These are phyloP conservation scores for Nissolia schottii DNA, from an alignment of 306 rosid species.

Conservation along the genomic window DNA sequence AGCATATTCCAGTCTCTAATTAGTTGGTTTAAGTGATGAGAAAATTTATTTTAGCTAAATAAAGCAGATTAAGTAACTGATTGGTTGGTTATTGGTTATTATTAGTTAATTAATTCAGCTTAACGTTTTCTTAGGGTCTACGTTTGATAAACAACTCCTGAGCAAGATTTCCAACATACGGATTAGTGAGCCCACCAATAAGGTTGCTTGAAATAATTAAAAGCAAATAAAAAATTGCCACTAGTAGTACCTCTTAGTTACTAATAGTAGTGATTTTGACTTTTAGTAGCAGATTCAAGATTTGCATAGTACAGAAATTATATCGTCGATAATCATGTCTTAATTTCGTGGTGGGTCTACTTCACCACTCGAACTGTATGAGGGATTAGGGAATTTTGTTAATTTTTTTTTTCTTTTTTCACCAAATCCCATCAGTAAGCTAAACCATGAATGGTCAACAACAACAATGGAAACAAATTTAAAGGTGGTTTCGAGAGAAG, in stretches of 20 bases:
- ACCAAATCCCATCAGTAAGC: background rate
- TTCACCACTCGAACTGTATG: background rate
- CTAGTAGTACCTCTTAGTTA: background rate
- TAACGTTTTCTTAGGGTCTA: conserved; percentile 46
- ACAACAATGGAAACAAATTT: background rate
- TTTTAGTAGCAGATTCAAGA: conserved; percentile 1
- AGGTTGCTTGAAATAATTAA: background rate
- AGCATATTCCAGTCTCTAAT: conserved; percentile 7
- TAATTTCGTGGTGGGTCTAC: conserved; percentile 4
- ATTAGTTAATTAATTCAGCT: background rate
- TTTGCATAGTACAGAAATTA: background rate
- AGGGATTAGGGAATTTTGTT: background rate
- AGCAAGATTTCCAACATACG: conserved; percentile 10
- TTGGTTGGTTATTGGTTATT: conserved; percentile 29
- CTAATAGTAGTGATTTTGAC: conserved; percentile 13
- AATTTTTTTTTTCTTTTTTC: background rate
- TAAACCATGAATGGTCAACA: background rate
- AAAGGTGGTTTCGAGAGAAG: background rate
- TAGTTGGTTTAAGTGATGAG: conserved; percentile 28
- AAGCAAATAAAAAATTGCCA: background rate
- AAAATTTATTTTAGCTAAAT: conserved; percentile 13
- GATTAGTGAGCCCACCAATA: conserved; percentile 28
- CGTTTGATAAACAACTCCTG: conserved; percentile 66
- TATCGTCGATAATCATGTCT: conserved; percentile 2
- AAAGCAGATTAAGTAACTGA: conserved; percentile 25